phyloP scores from a whole-genome alignment of 2,329 filamentous ascomycete species.

The Fusarium euwallaceae region DNA sequence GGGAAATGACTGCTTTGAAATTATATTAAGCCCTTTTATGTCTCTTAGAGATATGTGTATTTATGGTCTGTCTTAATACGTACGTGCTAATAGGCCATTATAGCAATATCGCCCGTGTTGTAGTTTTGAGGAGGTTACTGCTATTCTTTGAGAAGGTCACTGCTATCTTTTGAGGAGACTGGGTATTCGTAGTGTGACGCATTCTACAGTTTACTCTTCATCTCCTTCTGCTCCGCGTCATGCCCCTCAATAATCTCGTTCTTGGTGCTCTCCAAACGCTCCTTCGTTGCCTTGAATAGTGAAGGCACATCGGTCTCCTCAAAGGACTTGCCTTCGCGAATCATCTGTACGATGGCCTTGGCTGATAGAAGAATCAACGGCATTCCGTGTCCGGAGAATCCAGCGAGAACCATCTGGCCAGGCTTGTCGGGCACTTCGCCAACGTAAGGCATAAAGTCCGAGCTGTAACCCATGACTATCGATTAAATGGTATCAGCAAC shows the following conservation, averaged over 20 bases:
- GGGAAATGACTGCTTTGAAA: neutral
- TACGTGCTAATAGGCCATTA: neutral
- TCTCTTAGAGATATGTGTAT: neutral
- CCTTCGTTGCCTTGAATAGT: neutral
- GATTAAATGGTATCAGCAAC: too few relatives aligned
- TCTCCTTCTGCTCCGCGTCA: neutral
- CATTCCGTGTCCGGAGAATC: neutral
- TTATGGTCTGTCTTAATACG: neutral
- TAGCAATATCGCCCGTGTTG: neutral
- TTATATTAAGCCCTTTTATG: neutral
- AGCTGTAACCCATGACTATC: neutral
- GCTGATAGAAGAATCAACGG: neutral
- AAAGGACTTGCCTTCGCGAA: neutral
- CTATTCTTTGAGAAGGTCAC: neutral
- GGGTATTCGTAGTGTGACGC: neutral
- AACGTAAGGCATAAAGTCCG: neutral
- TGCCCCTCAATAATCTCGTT: neutral
- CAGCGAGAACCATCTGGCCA: neutral
- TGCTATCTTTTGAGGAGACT: neutral
- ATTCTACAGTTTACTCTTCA: neutral
- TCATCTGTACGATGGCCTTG: neutral
- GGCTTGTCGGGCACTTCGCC: neutral
- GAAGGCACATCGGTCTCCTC: neutral
- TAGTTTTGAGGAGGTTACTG: neutral
- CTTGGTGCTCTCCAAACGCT: neutral